These are phyloP conservation scores for Massarina eburnea DNA, from an alignment of 2,329 filamentous ascomycete genomes.

Conservation along the genomic window DNA sequence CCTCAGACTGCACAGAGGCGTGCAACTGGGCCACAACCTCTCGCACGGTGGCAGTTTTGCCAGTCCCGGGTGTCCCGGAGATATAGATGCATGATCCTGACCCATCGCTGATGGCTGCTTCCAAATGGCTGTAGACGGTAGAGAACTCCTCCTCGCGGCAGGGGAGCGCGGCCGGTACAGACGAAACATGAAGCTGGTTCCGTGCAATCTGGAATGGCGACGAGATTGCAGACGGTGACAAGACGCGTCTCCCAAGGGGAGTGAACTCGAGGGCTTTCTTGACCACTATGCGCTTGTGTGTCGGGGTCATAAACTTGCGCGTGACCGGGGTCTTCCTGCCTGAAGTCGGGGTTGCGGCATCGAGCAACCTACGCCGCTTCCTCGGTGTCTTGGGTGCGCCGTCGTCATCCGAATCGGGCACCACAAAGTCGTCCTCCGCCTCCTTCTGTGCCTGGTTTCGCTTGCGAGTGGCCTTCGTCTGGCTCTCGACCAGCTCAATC, in stretches of 20 bases:
- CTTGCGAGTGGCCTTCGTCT: slow-evolving; percentile 72
- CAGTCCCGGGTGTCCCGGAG: slow-evolving; percentile 95
- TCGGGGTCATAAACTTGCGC: slow-evolving; percentile 62
- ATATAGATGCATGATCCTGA: slow-evolving; percentile 98
- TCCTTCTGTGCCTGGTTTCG: slow-evolving; percentile 40
- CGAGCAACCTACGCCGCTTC: slow-evolving; percentile 52
- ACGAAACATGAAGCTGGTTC: slow-evolving; percentile 86
- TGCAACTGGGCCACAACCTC: slow-evolving; percentile 91
- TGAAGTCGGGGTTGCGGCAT: slow-evolving; percentile 49
- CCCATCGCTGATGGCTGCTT: slow-evolving; percentile 90
- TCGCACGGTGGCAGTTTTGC: slow-evolving; percentile 95
- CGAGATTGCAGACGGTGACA: slow-evolving; percentile 75
- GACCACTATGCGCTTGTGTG: slow-evolving; percentile 68
- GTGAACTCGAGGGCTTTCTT: slow-evolving; percentile 95
- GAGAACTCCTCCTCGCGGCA: slow-evolving; percentile 92
- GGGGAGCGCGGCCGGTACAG: slow-evolving; percentile 84
- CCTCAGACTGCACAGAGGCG: slow-evolving; percentile 81
- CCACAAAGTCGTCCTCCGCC: slow-evolving; percentile 47
- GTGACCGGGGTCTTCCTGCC: slow-evolving; percentile 49
- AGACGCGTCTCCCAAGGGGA: slow-evolving; percentile 81
- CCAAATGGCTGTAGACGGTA: slow-evolving; percentile 88
- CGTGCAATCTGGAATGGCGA: slow-evolving; percentile 93
- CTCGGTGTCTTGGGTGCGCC: slow-evolving; percentile 48
- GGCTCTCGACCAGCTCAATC: slow-evolving; percentile 66
- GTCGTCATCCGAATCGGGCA: slow-evolving; percentile 45